Evolutionary conservation across 441 rosid genomes (phyloP), one percentile per base, ranked within the genome.

Genomic region (Bruguiera hainesii): DNA sequence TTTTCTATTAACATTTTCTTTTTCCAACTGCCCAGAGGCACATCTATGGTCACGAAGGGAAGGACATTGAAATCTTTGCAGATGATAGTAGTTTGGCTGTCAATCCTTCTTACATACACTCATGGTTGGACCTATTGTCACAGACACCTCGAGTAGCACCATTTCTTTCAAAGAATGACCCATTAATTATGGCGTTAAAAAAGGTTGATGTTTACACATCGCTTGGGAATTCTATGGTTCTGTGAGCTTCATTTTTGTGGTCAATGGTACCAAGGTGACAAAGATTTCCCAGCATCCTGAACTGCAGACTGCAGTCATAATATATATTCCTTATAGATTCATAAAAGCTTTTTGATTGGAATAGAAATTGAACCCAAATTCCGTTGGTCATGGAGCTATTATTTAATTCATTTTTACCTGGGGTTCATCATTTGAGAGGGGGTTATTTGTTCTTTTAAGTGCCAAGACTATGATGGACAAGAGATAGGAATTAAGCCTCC

Each of bases 101-200:
- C 53, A 89, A 83, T 77, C 93, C 93, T 25, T 82, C 82, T 69
- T 95, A 89, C 66, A 71, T 95, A 56, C 69, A 72, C 67, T 85
- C 93, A 66, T 95, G 97, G 99, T 78, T 89, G 82, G 90, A 86
- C 75, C 80, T 89, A 66, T 76, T 92, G 80, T 92, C 97, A 74
- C 85, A 60, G 76, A 90, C 97, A 56, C 97, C 98, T 78, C 90
- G 98, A 64, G 95, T 91, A 74, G 98, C 96, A 25, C 99, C 99
- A 16, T 89, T 95, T 77, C 83, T 95, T 57, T 76, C 91, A 61
- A 95, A 95, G 89, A 85, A 90, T 60, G 95, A 95, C 66, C 96
- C 98, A 19, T 78, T 95, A 63, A 75, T 95, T 70, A 73, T 79
- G 83, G 95, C 90, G 71, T 67, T 95, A 69, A 85, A 80, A 79